Percentiles rank a stretch among this genome's conserved stretches.
Evolutionary conservation across 306 rosid species (phyloP).

Genomic region (Fragaria ananassa): DNA sequence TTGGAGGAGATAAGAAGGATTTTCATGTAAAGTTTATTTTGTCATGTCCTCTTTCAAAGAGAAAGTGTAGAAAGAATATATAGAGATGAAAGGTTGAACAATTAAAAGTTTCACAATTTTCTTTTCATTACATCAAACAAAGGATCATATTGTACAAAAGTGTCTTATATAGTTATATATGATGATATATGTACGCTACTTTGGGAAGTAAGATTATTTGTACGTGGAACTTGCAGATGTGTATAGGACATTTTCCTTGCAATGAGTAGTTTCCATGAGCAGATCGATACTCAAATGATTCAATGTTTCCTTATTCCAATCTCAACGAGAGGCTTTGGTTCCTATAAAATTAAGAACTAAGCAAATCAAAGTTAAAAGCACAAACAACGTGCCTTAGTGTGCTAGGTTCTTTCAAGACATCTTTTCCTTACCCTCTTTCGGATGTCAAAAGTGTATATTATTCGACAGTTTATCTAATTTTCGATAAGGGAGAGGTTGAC

Average conservation of each 20-base stretch:
- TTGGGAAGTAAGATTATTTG: not conserved
- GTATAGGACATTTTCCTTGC: not conserved
- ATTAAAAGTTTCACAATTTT: not conserved
- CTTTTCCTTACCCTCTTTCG: too few relatives aligned
- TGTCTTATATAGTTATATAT: too few relatives aligned
- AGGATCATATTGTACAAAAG: not conserved
- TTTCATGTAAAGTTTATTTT: constrained; percentile 8
- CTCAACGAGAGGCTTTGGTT: too few relatives aligned
- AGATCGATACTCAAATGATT: too few relatives aligned
- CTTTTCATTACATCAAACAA: not conserved
- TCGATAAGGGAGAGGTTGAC: too few relatives aligned
- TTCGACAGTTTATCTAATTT: too few relatives aligned
- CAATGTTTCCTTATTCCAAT: too few relatives aligned
- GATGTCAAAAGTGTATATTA: too few relatives aligned
- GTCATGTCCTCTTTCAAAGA: constrained; percentile 9
- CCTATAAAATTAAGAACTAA: too few relatives aligned
- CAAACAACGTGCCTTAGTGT: too few relatives aligned
- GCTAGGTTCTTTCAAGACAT: too few relatives aligned
- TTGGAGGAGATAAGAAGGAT: not conserved
- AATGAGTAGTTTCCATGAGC: not conserved
- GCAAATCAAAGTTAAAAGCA: too few relatives aligned
- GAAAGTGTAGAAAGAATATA: constrained; percentile 21
- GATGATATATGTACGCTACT: not conserved
- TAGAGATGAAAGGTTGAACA: not conserved
- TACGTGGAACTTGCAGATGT: not conserved